Percentiles rank a stretch among this genome's conserved stretches.
Evolutionary conservation across 139 green algal genomes (phyloP).

Genomic region (Desmodesmus armatus): DNA sequence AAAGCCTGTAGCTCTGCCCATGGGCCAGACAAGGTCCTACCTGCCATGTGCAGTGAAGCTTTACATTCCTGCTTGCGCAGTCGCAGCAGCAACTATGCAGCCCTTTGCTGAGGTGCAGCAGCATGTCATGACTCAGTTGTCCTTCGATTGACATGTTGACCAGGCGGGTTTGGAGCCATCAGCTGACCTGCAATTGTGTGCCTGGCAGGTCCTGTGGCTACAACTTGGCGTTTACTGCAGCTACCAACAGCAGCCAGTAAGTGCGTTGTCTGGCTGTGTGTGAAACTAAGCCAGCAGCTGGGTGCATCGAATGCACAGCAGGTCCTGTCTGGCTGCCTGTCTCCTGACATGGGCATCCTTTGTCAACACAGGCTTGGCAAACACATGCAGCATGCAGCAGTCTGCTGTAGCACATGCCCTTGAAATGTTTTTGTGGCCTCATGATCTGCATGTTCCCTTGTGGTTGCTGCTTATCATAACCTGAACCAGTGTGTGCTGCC

Average conservation of each 20-base stretch:
- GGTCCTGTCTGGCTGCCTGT: no score
- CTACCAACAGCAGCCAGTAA: background rate
- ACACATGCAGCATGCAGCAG: background rate
- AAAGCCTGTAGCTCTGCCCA: background rate
- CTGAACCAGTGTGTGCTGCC: background rate
- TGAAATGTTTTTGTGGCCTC: background rate
- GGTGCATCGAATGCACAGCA: no score
- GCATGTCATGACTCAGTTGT: background rate
- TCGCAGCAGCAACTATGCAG: background rate
- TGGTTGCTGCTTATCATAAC: background rate
- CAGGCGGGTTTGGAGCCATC: background rate
- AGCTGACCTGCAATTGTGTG: background rate
- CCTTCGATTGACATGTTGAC: background rate
- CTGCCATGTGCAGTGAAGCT: background rate
- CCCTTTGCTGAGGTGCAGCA: background rate
- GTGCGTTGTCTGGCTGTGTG: no score
- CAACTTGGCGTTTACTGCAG: background rate
- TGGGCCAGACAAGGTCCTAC: background rate
- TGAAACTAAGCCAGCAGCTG: no score
- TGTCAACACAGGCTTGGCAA: background rate
- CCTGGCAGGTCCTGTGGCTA: slow-evolving; percentile 18
- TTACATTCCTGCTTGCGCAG: background rate
- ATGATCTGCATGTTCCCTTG: background rate
- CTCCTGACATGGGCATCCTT: no score
- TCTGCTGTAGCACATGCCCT: background rate